phyloP scores from a whole-genome alignment of 2,329 filamentous ascomycete genomes.

The Cladophialophora immunda region DNA sequence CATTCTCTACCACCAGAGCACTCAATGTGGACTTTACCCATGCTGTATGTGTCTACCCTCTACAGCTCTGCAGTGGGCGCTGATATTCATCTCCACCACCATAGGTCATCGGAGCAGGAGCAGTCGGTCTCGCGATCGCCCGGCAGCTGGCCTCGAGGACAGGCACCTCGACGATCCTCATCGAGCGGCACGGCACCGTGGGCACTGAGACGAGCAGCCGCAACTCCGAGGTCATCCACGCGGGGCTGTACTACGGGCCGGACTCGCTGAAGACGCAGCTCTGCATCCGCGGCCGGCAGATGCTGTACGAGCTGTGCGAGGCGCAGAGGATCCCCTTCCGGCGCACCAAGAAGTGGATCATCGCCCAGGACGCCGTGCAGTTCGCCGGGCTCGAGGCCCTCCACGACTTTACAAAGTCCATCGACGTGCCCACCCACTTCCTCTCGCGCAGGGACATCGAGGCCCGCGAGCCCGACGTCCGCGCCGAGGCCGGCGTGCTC shows the following conservation, averaged over 20 bases:
- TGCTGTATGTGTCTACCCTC: slow-evolving; percentile 51
- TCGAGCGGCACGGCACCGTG: slow-evolving; percentile 78
- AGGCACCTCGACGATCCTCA: slow-evolving; percentile 73
- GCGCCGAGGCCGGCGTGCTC: slow-evolving; percentile 76
- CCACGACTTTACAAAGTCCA: slow-evolving; percentile 61
- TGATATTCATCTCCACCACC: slow-evolving; percentile 12
- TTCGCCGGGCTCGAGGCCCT: slow-evolving; percentile 64
- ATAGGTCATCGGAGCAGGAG: slow-evolving; percentile 72
- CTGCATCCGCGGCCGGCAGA: slow-evolving; percentile 77
- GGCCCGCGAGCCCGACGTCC: slow-evolving; percentile 76
- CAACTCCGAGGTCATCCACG: slow-evolving; percentile 75
- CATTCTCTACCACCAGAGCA: slow-evolving; percentile 55
- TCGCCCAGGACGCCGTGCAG: slow-evolving; percentile 81
- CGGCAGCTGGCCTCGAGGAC: slow-evolving; percentile 71
- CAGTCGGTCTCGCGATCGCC: slow-evolving; percentile 82
- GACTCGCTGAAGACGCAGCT: slow-evolving; percentile 81
- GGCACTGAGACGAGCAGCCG: slow-evolving; percentile 89
- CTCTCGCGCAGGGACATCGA: slow-evolving; percentile 69
- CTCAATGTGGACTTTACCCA: slow-evolving; percentile 68
- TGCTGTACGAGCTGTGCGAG: slow-evolving; percentile 81
- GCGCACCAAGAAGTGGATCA: slow-evolving; percentile 91
- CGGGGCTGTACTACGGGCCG: slow-evolving; percentile 74
- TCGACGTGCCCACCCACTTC: slow-evolving; percentile 75
- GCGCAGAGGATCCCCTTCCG: slow-evolving; percentile 72
- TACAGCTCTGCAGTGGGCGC: neutral